Conservation (phyloP, 2,329 filamentous ascomycete species). For the Stylonectria norvegica region DNA sequence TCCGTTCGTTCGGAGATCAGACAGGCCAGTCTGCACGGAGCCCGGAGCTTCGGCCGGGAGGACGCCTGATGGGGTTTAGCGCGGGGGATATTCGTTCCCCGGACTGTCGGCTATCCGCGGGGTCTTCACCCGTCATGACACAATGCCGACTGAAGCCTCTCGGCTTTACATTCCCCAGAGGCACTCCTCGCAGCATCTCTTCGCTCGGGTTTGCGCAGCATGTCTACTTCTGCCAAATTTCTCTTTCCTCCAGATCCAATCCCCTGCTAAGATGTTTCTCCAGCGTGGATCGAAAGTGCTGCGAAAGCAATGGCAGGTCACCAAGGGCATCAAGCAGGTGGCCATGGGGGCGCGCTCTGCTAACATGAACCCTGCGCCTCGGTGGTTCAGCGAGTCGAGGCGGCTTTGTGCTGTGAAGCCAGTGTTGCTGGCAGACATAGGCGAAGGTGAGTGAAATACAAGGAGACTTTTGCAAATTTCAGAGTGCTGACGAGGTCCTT, state of each 20-base stretch:
- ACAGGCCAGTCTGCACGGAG: constrained; percentile 13
- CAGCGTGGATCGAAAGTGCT: constrained; percentile 49
- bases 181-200: constrained; percentile 19
- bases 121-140: constrained; percentile 24
- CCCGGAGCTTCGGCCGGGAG: constrained; percentile 20
- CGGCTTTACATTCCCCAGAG: constrained; percentile 17
- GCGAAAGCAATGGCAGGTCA: constrained; percentile 49
- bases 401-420: constrained; percentile 64
- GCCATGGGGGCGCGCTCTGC: constrained; percentile 26
- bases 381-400: constrained; percentile 51
- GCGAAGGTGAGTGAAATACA: constrained; percentile 64
- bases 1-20: constrained; percentile 9
- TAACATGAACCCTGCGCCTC: constrained; percentile 30
- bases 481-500: constrained; percentile 16
- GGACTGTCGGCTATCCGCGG: constrained; percentile 40
- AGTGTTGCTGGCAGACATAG: constrained; percentile 80
- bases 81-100: constrained; percentile 24
- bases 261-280: constrained; percentile 48
- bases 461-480: too few relatives aligned
- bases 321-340: constrained; percentile 38
- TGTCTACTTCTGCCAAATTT: constrained; percentile 15
- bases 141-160: constrained; percentile 37
- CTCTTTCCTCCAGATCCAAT: constrained; percentile 17
- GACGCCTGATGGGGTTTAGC: constrained; percentile 17
- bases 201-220: constrained; percentile 15